Evolutionary conservation across 2,329 filamentous ascomycete genomes (phyloP).

Genomic region (Fusarium sp.): DNA sequence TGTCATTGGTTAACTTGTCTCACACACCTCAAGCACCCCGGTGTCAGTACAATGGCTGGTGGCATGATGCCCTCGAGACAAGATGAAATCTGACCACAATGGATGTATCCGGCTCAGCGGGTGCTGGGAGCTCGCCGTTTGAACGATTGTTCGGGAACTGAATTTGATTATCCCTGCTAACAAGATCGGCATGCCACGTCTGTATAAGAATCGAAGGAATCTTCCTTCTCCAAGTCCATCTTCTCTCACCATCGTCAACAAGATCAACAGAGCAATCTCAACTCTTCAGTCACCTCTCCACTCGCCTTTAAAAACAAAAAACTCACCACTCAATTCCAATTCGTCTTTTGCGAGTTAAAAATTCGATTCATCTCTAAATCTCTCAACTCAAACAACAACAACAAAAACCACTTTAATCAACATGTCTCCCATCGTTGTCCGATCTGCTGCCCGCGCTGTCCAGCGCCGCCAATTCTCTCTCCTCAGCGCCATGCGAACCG

Average conservation of each 20-base stretch:
- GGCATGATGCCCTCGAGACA: slow-evolving; percentile 44
- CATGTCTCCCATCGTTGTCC: slow-evolving; percentile 48
- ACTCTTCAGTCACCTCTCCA: slow-evolving; percentile 36
- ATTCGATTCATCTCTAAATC: slow-evolving; percentile 25
- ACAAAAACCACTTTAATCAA: slow-evolving; percentile 30
- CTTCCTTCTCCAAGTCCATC: slow-evolving; percentile 29
- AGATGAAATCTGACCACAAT: slow-evolving; percentile 47
- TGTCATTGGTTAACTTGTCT: slow-evolving; percentile 32
- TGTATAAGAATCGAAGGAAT: slow-evolving; percentile 42
- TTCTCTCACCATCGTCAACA: slow-evolving; percentile 39
- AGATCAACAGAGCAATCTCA: slow-evolving; percentile 35
- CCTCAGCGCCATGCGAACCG: slow-evolving; percentile 48
- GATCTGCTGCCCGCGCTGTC: slow-evolving; percentile 47
- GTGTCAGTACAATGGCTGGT: slow-evolving; percentile 31
- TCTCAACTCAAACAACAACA: slow-evolving; percentile 28
- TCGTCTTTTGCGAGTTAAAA: slow-evolving; percentile 27
- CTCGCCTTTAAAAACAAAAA: slow-evolving; percentile 17
- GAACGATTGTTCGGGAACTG: slow-evolving; percentile 31
- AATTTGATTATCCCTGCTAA: slow-evolving; percentile 20
- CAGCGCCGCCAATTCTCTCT: slow-evolving; percentile 52
- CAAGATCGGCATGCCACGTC: slow-evolving; percentile 31
- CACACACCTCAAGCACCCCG: slow-evolving; percentile 23
- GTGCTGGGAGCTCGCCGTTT: slow-evolving; percentile 43
- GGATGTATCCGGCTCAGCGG: slow-evolving; percentile 36
- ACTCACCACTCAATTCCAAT: slow-evolving; percentile 37